These are phyloP conservation scores for Mycena vulgaris DNA, from an alignment of 768 basidiomycete genomes.

Conservation along the genomic window DNA sequence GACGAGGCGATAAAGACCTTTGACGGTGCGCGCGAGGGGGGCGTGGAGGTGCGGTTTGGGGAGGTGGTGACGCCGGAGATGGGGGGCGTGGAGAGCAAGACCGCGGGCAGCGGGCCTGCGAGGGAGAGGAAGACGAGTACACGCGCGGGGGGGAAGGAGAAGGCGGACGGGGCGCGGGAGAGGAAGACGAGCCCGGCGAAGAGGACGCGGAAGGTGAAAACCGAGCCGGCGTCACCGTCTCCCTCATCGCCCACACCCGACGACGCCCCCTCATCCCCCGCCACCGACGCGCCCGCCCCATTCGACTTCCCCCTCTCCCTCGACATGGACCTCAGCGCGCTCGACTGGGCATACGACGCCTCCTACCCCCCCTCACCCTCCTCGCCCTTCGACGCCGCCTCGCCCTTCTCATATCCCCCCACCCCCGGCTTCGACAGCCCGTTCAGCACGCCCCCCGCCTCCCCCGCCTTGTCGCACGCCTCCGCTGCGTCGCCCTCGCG, in stretches of 20 bases:
- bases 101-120: too few relatives aligned
- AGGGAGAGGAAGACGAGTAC: conserved; percentile 8
- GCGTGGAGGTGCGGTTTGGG: conserved; percentile 29
- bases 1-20: conserved; percentile 61
- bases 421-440: conserved; percentile 4
- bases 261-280: too few relatives aligned
- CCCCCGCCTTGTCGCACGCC: conserved; percentile 16
- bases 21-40: conserved; percentile 43
- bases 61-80: conserved; percentile 29
- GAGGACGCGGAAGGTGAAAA: background rate
- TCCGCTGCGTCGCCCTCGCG: background rate
- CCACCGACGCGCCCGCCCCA: background rate
- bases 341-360: background rate
- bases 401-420: background rate
- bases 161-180: background rate
- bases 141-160: background rate
- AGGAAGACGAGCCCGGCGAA: background rate
- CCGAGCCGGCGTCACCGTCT: background rate
- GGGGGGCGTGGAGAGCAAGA: too few relatives aligned
- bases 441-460: conserved; percentile 18
- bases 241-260: background rate
- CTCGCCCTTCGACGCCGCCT: background rate
- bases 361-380: background rate
- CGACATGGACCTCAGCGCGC: background rate
- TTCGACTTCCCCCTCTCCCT: background rate